Conservation (phyloP, 805 yeast species). For the Pichia kluyveri region DNA sequence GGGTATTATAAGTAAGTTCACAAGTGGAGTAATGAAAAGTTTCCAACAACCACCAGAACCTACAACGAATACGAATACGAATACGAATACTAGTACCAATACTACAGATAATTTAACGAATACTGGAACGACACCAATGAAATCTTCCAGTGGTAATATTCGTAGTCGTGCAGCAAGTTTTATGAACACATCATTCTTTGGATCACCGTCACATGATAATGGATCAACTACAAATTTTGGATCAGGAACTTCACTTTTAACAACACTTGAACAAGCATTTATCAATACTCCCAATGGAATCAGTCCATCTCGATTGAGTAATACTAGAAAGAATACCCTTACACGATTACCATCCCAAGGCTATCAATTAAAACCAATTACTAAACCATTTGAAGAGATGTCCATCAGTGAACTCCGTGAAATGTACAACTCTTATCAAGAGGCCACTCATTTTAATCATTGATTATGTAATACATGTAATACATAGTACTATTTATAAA, state of each 20-base stretch:
- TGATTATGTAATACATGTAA: no score
- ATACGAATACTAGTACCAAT: neutral
- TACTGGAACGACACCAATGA: neutral
- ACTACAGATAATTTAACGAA: neutral
- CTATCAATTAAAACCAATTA: constrained; percentile 9
- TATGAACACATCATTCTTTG: constrained; percentile 18
- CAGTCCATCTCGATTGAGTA: constrained; percentile 4
- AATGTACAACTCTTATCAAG: constrained; percentile 21
- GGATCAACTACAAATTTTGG: neutral
- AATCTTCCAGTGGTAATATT: constrained; percentile 4
- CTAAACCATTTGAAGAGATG: constrained; percentile 22
- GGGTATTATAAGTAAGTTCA: constrained; percentile 18
- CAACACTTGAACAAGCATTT: constrained; percentile 26
- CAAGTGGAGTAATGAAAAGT: constrained; percentile 28
- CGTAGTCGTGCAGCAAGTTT: constrained; percentile 27
- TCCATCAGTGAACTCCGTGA: constrained; percentile 20
- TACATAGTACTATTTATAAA: no score
- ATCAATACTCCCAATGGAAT: constrained; percentile 25
- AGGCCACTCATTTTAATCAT: constrained; percentile 7
- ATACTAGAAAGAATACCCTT: neutral
- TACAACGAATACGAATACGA: neutral
- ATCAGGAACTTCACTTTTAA: constrained; percentile 7
- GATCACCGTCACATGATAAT: constrained; percentile 4
- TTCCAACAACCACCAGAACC: constrained; percentile 20
- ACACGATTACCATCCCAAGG: neutral